Conservation (phyloP, 2,329 filamentous ascomycete genomes). For the Fusarium sterilihyphosum region DNA sequence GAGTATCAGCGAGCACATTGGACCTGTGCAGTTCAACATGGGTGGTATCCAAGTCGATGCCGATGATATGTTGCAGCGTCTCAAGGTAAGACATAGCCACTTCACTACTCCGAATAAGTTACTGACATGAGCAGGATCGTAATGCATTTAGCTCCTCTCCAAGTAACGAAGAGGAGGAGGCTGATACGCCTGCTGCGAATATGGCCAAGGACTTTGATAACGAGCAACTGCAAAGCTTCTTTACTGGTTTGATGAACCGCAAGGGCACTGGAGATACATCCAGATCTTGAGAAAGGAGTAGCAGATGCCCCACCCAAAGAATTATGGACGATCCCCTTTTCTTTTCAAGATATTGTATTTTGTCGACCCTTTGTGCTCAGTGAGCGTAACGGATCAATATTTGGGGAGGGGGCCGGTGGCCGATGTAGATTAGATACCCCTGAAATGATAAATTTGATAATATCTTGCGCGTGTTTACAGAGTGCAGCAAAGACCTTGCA, state of each 20-base stretch:
- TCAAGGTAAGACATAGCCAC: slow-evolving; percentile 70
- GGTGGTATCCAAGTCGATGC: slow-evolving; percentile 96
- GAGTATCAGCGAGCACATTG: slow-evolving; percentile 81
- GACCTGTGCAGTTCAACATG: slow-evolving; percentile 97
- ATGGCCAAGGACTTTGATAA: slow-evolving; percentile 60
- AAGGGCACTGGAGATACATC: slow-evolving; percentile 46
- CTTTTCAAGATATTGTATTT: not conserved
- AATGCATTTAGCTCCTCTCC: slow-evolving; percentile 62
- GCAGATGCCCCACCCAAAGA: not conserved
- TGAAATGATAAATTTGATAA: slow-evolving; percentile 43
- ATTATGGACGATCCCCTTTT: not conserved
- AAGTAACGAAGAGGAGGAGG: slow-evolving; percentile 53
- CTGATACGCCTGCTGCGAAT: slow-evolving; percentile 51
- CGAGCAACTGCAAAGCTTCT: slow-evolving; percentile 68
- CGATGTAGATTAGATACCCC: slow-evolving; percentile 57
- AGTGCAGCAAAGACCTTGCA: not conserved
- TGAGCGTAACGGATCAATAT: slow-evolving; percentile 10
- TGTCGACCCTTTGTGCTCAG: slow-evolving; percentile 7
- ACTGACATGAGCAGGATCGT: slow-evolving; percentile 59
- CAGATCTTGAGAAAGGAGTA: slow-evolving; percentile 14
- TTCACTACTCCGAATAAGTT: not conserved
- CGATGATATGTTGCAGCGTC: slow-evolving; percentile 87
- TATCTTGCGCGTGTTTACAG: not conserved
- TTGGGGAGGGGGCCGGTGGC: slow-evolving; percentile 30
- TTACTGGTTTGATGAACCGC: slow-evolving; percentile 68